Percentiles rank a stretch among this genome's conserved stretches.
Evolutionary conservation across 495 filamentous ascomycete genomes (phyloP).

Genomic region (Chlorociboria aeruginascens): DNA sequence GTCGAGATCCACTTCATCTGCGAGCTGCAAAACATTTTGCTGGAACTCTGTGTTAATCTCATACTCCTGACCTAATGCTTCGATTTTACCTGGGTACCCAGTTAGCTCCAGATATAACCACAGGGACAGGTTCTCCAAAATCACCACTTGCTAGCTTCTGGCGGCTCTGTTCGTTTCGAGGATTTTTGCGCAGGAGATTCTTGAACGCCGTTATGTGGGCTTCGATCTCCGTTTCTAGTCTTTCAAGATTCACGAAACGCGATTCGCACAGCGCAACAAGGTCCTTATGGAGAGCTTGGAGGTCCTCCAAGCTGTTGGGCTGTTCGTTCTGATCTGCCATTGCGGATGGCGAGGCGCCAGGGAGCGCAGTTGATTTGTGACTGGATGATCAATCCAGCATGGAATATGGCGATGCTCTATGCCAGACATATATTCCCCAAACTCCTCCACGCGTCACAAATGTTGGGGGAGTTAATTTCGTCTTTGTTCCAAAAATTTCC

Average conservation of each 20-base stretch:
- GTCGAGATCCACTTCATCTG: conserved; percentile 81
- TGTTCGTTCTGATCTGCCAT: conserved; percentile 47
- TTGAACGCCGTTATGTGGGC: conserved; percentile 58
- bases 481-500: background rate
- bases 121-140: background rate
- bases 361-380: conserved; percentile 2
- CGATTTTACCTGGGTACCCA: conserved; percentile 50
- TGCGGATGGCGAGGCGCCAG: conserved; percentile 17
- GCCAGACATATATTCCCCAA: background rate
- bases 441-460: background rate
- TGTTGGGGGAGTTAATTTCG: background rate
- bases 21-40: conserved; percentile 62
- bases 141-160: conserved; percentile 23
- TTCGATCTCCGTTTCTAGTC: conserved; percentile 55
- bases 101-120: conserved; percentile 8
- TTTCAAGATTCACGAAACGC: conserved; percentile 47
- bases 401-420: conserved; percentile 1
- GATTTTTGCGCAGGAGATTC: conserved; percentile 62
- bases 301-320: conserved; percentile 42
- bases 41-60: conserved; percentile 78
- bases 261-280: conserved; percentile 53
- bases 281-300: conserved; percentile 70
- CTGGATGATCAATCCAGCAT: conserved; percentile 18
- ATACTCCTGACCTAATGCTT: conserved; percentile 58
- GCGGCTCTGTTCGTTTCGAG: conserved; percentile 55